Base-by-base conservation (phyloP, 352 stramenopile genomes). In the Globisporangium sylvaticum region DNA sequence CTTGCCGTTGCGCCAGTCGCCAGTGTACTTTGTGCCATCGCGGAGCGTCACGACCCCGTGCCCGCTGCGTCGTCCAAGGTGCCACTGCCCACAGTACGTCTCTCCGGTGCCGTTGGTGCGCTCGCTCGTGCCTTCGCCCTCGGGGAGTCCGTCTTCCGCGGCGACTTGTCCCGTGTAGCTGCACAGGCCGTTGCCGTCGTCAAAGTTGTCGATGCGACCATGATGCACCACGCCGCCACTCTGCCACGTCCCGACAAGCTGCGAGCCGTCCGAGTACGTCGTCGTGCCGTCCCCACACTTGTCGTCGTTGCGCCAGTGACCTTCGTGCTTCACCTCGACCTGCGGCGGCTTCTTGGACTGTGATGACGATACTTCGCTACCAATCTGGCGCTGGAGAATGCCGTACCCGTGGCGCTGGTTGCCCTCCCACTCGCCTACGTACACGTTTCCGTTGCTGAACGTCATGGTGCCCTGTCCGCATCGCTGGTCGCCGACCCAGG, bases 1-100 rank as follows among this genome's bases (percentile, higher is more conserved):
- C 48, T 89, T 88, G 48, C 88, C 83, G 44, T 89, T 93, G 48
- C 82, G 79, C 87, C 87, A 97, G 61, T 95, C 87, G 31, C 91
- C 91, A 5, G 68, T 76, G 67, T 94, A 97, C 22, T 84, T 81
- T 7, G 87, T 95, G n/a, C 90, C 87, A 62, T 97, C 91, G 0
- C 69, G 68, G 3, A 87, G 67, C 14, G 79, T 92, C 8, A 58
- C 68, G 12, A 81, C 69, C 4, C 82, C 83, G 20, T 87, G 70
- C 4, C 86, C 83, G 58, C 73, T 80, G 34, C 86, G 82, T 58
- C 73, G 72, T 0, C 83, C 86, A 15, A 68, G 60, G 1, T 72
- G 48, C 81, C 84, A 92, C 14, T 62, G 62, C 0, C 83, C 86
- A 14, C 71, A 70, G 67, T 90, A 94, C 46, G 70, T 79, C 58